Base-by-base conservation (phyloP, 257 asterid genomes). In the Solanum lignicaule region DNA sequence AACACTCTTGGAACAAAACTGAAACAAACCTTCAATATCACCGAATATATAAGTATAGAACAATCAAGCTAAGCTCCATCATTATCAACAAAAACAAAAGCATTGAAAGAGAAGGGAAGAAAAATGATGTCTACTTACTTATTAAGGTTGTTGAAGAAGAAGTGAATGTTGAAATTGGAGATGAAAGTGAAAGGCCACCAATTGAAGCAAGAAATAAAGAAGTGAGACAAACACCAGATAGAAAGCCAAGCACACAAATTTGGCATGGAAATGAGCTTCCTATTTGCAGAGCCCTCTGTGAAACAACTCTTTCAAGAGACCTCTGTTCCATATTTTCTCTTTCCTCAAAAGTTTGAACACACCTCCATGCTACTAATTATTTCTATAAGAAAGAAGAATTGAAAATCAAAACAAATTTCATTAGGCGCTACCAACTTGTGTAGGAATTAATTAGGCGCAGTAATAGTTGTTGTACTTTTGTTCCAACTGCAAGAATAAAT, bases 221-320 rank as follows among this genome's bases (percentile, higher is more conserved):
- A 88, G 99, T 88, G 20, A 97, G 84, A 88, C 99, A 96, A 92
- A 97, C 90, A 89, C 98, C 99, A 91, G 92, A 92, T 0, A 97
- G 94, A 68, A 97, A 95, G 5, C 98, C 99, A 88, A 97, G 88
- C 62, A 88, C 98, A 91, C 99, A 96, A 43, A 95, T 89, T 88
- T 92, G 96, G 83, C 98, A 97, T 43, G 98, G 94, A 89, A 91
- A 95, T 73, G 99, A 96, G 68, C 84, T 94, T 65, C 99, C 92
- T 94, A 97, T 91, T 79, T 92, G 95, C 62, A 95, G 52, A 32
- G 97, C 99, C 73, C 86, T 94, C 90, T 94, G 98, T 33, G 99
- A 97, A 91, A 97, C 91, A 71, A 92, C 94, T 84, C 97, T 94
- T 86, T 97, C 99, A 5, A 97, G 87, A 74, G 96, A 92, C 88